Evolutionary conservation across 257 asterid species (phyloP).

Genomic region (Ocimum tenuiflorum): DNA sequence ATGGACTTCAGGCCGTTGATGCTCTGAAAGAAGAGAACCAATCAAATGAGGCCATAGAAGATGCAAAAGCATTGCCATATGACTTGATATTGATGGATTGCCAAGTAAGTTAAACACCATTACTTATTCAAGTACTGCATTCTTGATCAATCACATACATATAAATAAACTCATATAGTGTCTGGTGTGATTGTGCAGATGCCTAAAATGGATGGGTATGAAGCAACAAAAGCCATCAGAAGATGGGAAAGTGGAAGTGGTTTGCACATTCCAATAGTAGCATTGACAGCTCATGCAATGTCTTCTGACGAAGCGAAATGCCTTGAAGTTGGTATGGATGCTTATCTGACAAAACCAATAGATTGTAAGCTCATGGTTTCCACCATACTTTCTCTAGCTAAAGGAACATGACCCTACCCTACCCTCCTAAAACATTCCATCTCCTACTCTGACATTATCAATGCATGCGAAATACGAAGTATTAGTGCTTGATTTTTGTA

Average conservation of each 20-base stretch:
- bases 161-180: not conserved
- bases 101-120: conserved; percentile 49
- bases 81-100: conserved; percentile 94
- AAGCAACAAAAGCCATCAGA: conserved; percentile 83
- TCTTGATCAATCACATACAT: not conserved
- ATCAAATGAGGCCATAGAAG: conserved; percentile 21
- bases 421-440: not conserved
- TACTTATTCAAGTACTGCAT: not conserved
- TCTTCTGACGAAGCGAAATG: conserved; percentile 87
- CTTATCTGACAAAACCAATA: conserved; percentile 84
- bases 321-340: conserved; percentile 96
- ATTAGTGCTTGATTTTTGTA: conserved; percentile 18
- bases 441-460: no score
- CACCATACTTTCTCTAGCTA: conserved; percentile 69
- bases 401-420: conserved; percentile 25
- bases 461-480: not conserved
- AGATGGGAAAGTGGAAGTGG: conserved; percentile 53
- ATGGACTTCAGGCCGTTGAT: conserved; percentile 72
- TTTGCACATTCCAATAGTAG: conserved; percentile 80
- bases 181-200: conserved; percentile 34
- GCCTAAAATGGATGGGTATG: conserved; percentile 99
- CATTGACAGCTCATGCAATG: conserved; percentile 95
- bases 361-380: conserved; percentile 74
- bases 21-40: conserved; percentile 35
- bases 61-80: conserved; percentile 30